Conservation (phyloP, 192 early-diverging fungal genomes). For the Pecoramyces ruminantium region DNA sequence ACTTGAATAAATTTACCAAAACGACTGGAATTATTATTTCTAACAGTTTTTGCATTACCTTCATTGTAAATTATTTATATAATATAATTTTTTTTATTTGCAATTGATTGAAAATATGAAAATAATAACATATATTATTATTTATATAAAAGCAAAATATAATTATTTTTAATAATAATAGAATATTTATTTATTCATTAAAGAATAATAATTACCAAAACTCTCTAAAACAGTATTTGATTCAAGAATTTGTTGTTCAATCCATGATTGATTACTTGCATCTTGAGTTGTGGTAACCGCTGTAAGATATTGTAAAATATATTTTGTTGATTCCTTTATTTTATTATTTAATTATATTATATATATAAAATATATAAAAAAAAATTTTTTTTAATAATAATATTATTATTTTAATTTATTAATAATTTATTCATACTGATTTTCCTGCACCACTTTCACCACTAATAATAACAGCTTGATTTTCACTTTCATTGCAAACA, state of each 20-base stretch:
- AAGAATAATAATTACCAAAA: constrained; percentile 19
- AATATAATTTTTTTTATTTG: background rate
- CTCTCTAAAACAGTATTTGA: constrained; percentile 35
- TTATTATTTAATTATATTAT: too few species aligned
- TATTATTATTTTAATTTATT: constrained; percentile 4
- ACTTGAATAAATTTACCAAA: constrained; percentile 45
- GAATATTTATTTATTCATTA: too few species aligned
- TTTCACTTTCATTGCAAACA: constrained; percentile 12
- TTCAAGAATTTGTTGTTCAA: constrained; percentile 41
- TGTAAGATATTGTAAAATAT: constrained; percentile 30
- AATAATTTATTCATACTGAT: constrained; percentile 7
- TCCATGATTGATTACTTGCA: constrained; percentile 20
- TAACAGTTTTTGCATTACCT: constrained; percentile 38
- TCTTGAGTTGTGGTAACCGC: constrained; percentile 16
- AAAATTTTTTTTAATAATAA: background rate
- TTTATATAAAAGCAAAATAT: too few species aligned
- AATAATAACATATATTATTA: too few species aligned
- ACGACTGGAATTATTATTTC: constrained; percentile 39
- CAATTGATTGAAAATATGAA: too few species aligned
- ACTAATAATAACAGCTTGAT: constrained; percentile 35
- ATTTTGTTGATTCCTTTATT: constrained; percentile 17
- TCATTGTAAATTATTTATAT: background rate
- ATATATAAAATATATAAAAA: too few species aligned
- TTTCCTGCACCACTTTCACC: constrained; percentile 41
- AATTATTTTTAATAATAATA: too few species aligned